Conservation (phyloP, 2,329 filamentous ascomycete genomes). For the Aspergillus sojae region DNA sequence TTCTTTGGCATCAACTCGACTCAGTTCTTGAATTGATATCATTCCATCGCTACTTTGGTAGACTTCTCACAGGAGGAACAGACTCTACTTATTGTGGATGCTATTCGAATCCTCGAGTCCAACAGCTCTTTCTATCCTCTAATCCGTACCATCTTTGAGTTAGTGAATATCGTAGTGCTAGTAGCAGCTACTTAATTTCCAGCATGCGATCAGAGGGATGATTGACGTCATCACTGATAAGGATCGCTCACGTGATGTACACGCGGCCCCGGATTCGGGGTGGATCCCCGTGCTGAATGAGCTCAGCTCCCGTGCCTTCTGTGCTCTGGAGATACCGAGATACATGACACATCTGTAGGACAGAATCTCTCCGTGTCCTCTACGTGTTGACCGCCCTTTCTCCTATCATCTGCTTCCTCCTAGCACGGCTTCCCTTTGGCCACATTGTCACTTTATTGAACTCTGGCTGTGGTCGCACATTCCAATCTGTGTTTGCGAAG, state of each 20-base stretch:
- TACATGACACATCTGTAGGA: constrained; percentile 7
- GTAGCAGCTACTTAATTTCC: background rate
- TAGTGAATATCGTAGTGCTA: too few species aligned
- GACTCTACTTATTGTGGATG: background rate
- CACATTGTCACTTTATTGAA: background rate
- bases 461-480: background rate
- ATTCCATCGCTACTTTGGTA: background rate
- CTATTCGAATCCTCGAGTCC: background rate
- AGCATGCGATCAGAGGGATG: background rate
- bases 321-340: background rate
- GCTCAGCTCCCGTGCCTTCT: constrained; percentile 7
- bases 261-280: constrained; percentile 17
- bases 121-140: too few species aligned
- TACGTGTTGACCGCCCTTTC: constrained; percentile 1
- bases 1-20: background rate
- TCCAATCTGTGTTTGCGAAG: background rate
- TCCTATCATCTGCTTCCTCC: background rate
- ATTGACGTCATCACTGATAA: constrained; percentile 14
- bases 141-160: too few species aligned
- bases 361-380: background rate
- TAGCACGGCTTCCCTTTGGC: background rate
- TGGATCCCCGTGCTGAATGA: constrained; percentile 12
- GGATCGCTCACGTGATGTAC: constrained; percentile 13
- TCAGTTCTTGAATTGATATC: background rate
- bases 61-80: background rate